phyloP scores from a whole-genome alignment of 1,284 basidiomycete species.

The Rhodotorula sp. region DNA sequence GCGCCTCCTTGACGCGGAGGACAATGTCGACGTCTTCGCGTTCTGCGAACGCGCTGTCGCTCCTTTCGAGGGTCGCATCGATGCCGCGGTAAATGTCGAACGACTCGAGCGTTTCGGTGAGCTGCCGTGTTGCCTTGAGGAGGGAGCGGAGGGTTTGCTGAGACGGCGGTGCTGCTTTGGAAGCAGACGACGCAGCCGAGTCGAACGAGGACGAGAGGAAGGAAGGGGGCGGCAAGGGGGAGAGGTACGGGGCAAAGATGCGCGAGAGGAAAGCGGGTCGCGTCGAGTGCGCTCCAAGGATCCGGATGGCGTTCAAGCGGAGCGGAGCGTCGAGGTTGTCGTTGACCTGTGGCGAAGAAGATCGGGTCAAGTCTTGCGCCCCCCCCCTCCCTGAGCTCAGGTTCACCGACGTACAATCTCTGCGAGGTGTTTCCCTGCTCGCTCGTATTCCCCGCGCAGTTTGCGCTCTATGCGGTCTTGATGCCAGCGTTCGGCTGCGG shows the following conservation, averaged over 20 bases:
- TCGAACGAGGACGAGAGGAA: constrained; percentile 40
- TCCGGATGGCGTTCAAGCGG: constrained; percentile 70
- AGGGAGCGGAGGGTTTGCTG: constrained; percentile 62
- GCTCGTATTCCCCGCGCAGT: constrained; percentile 73
- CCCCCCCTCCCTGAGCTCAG: too few relatives aligned
- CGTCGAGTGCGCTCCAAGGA: constrained; percentile 73
- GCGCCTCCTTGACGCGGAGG: constrained; percentile 72
- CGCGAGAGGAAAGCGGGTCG: constrained; percentile 75
- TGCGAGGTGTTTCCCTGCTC: constrained; percentile 63
- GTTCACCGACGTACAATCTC: constrained; percentile 61
- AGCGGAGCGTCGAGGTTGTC: constrained; percentile 62
- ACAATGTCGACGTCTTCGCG: constrained; percentile 81
- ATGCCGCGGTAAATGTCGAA: constrained; percentile 73
- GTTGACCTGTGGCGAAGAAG: constrained; percentile 58
- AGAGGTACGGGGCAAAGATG: constrained; percentile 68
- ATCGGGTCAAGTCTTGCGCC: not conserved
- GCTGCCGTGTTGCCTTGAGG: constrained; percentile 64
- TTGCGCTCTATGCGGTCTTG: constrained; percentile 65
- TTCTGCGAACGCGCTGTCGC: constrained; percentile 60
- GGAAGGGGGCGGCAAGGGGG: constrained; percentile 29
- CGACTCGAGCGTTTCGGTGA: constrained; percentile 64
- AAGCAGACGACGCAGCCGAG: not conserved
- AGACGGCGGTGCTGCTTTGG: constrained; percentile 35
- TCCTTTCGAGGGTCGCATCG: constrained; percentile 68
- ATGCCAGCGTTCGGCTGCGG: constrained; percentile 66